phyloP scores from a whole-genome alignment of 2,329 filamentous ascomycete species.

The Pleoardoris graminearum region DNA sequence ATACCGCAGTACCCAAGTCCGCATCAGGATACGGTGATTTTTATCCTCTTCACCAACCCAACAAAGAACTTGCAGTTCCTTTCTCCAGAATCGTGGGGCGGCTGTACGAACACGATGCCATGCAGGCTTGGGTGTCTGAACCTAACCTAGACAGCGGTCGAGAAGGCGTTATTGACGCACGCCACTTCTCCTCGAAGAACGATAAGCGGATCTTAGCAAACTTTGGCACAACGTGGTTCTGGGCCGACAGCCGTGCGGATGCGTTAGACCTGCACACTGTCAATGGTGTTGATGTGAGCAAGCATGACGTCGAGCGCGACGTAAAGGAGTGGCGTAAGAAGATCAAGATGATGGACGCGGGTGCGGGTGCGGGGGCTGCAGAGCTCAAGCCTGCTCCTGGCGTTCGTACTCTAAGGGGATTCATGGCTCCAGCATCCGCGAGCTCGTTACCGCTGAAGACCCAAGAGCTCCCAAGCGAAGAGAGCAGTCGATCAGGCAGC shows the following conservation, averaged over 20 bases:
- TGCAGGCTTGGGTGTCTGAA: slow-evolving; percentile 50
- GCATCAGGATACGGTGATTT: slow-evolving; percentile 53
- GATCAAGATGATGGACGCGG: slow-evolving; percentile 49
- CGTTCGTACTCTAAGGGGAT: slow-evolving; percentile 12
- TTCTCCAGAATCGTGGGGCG: slow-evolving; percentile 59
- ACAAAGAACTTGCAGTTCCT: slow-evolving; percentile 51
- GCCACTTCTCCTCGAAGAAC: slow-evolving; percentile 50
- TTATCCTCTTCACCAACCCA: slow-evolving; percentile 54
- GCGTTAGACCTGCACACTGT: slow-evolving; percentile 59
- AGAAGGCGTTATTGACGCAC: slow-evolving; percentile 50
- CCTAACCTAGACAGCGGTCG: slow-evolving; percentile 51
- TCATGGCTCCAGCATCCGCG: slow-evolving; percentile 23
- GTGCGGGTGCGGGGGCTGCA: neutral
- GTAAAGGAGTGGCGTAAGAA: slow-evolving; percentile 52
- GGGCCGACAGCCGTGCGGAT: slow-evolving; percentile 60
- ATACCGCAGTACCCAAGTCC: slow-evolving; percentile 19
- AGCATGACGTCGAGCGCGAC: slow-evolving; percentile 51
- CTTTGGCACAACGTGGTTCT: slow-evolving; percentile 56
- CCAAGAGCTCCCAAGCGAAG: neutral
- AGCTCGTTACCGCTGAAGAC: slow-evolving; percentile 5
- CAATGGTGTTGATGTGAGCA: slow-evolving; percentile 57
- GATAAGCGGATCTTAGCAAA: slow-evolving; percentile 53
- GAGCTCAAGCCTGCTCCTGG: neutral
- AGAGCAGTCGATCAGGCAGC: neutral
- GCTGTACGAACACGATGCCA: slow-evolving; percentile 56